phyloP scores from a whole-genome alignment of 2,329 filamentous ascomycete species.

The Diaporthe helianthi region DNA sequence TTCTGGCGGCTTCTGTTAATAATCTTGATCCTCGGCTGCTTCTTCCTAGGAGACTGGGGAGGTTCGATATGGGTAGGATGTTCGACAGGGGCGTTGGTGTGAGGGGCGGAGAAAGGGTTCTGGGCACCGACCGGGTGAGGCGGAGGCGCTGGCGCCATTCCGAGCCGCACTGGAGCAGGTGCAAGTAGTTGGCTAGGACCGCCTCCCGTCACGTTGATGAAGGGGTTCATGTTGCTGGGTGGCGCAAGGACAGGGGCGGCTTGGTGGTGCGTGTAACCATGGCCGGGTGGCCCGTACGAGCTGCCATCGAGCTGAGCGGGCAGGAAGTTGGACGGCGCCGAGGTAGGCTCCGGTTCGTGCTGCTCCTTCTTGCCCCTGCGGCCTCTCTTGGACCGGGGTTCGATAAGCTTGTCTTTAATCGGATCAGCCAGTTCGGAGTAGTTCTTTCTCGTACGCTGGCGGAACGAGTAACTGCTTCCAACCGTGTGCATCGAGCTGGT shows the following conservation, averaged over 20 bases:
- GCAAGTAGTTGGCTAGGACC: constrained; percentile 34
- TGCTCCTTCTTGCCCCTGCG: constrained; percentile 34
- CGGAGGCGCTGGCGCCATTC: constrained; percentile 21
- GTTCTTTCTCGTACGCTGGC: constrained; percentile 62
- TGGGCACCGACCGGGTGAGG: constrained; percentile 32
- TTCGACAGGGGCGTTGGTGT: constrained; percentile 28
- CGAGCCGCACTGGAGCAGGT: constrained; percentile 31
- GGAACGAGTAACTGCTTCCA: constrained; percentile 60
- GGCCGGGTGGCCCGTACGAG: constrained; percentile 4
- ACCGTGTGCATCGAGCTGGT: constrained; percentile 56
- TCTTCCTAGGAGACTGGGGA: constrained; percentile 32
- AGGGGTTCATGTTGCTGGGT: constrained; percentile 29
- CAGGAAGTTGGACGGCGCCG: constrained; percentile 27
- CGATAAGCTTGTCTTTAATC: constrained; percentile 46
- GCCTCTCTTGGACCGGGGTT: constrained; percentile 45
- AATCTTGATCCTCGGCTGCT: constrained; percentile 31
- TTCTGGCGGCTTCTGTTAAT: constrained; percentile 30
- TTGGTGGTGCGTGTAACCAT: constrained; percentile 24
- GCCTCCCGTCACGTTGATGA: constrained; percentile 34
- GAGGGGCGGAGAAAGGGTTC: constrained; percentile 34
- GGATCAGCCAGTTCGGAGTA: constrained; percentile 58
- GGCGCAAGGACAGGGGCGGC: constrained; percentile 29
- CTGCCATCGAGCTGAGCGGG: constrained; percentile 17
- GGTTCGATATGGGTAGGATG: constrained; percentile 15
- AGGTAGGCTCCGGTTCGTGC: constrained; percentile 30